Evolutionary conservation across 345 rosid species (phyloP), one percentile per base, ranked within the genome.

Genomic region (Sonneratia caseolaris): DNA sequence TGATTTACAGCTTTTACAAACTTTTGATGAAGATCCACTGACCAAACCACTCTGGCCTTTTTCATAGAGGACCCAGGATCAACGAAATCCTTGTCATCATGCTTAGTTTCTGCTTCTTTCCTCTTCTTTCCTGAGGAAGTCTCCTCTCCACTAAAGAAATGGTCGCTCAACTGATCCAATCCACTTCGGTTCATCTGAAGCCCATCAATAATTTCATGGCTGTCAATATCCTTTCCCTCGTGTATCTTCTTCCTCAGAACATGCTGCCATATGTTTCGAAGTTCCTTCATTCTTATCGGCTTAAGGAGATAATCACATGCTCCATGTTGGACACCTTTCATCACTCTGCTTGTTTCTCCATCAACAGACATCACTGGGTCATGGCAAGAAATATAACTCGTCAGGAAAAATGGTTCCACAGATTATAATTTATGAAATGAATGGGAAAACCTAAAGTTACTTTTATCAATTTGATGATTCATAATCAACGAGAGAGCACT

Each of bases 191-290:
- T 71, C 75, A 87, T 78, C 76, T 84, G 88, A 47, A 85, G 74
- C 73, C 75, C 76, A 27, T 94, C 93, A 27, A 77, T 45, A 47
- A 87, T 82, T 73, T 90, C 96, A 22, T 79, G 76, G 64, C 70
- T 82, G 37, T 88, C 96, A 19, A 90, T 84, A 70, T 88, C 96
- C 79, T 88, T 85, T 35, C 86, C 85, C 81, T 91, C 97, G 18
- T 87, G 87, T 68, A 94, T 90, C 81, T 83, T 90, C 80, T 91
- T 95, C 71, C 97, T 79, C 7, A 90, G 77, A 7, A 95, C 99
- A 67, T 95, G 99, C 72, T 95, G 99, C 99, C 99, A 95, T 77
- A 95, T 95, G 74, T 91, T 95, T 71, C 89, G 84, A n/a, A 91
- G 93, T 71, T 91, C 98, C 77, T 95, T 95, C 97, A 95, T 91